A percentile compares a stretch with the other conserved stretches of the same genome.
These are phyloP conservation scores for Withania somnifera DNA, from an alignment of 305 asterid genomes.

Conservation along the genomic window DNA sequence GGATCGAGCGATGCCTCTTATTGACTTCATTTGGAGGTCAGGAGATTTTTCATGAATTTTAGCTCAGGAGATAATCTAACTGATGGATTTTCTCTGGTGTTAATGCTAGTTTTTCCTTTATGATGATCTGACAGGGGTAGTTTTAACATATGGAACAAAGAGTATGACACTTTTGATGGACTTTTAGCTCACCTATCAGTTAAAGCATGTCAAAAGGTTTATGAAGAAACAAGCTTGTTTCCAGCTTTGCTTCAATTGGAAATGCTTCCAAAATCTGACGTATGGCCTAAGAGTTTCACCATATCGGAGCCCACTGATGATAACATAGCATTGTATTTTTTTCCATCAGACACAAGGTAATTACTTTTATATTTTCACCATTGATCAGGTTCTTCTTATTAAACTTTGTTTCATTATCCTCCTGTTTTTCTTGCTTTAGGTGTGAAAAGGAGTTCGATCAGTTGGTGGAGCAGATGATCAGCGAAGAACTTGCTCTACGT, in stretches of 20 bases:
- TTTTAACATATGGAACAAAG: conserved; percentile 22
- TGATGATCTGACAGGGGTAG: conserved; percentile 33
- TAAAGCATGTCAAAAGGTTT: conserved; percentile 35
- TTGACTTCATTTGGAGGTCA: conserved; percentile 41
- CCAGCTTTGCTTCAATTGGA: conserved; percentile 23
- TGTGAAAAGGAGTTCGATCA: conserved; percentile 22
- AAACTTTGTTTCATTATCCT: not conserved
- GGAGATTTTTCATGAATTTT: not conserved
- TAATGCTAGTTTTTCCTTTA: not conserved
- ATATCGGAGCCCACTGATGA: conserved; percentile 14
- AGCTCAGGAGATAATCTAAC: not conserved
- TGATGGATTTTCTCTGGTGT: not conserved
- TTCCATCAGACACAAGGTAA: conserved; percentile 44
- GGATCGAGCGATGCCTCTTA: conserved; percentile 19
- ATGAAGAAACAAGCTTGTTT: conserved; percentile 17
- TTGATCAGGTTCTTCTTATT: not conserved
- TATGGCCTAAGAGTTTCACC: conserved; percentile 25
- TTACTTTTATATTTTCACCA: not conserved
- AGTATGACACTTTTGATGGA: conserved; percentile 10
- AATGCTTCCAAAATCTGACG: conserved; percentile 17
- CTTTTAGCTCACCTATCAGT: conserved; percentile 37
- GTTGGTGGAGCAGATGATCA: conserved; percentile 32
- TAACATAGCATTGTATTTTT: conserved; percentile 50
- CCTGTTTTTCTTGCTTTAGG: conserved; percentile 7
- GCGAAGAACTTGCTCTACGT: conserved; percentile 25